phyloP scores from a whole-genome alignment of 2,329 filamentous ascomycete genomes.

The Claviceps sp. region DNA sequence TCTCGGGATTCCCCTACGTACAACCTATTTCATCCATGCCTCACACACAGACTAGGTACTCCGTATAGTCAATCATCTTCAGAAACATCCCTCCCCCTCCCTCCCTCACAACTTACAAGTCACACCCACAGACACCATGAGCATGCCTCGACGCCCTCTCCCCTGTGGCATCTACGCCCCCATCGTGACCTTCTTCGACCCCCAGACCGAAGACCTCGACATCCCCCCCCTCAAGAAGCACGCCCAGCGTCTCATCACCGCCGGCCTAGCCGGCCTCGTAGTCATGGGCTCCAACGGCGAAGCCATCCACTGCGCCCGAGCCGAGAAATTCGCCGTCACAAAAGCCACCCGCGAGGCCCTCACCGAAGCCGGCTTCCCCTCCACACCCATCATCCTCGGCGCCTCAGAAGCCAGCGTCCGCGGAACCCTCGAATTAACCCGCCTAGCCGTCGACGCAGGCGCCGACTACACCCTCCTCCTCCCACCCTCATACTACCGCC shows the following conservation, averaged over 20 bases:
- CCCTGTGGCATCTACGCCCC: constrained; percentile 78
- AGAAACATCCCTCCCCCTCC: not conserved
- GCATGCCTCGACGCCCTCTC: constrained; percentile 24
- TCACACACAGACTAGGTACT: not conserved
- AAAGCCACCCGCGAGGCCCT: constrained; percentile 68
- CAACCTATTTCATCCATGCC: not conserved
- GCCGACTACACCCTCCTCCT: constrained; percentile 72
- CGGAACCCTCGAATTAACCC: constrained; percentile 64
- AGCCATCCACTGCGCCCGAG: constrained; percentile 67
- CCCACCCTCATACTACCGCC: constrained; percentile 72
- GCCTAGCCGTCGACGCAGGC: constrained; percentile 51
- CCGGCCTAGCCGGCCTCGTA: constrained; percentile 68
- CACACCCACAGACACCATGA: not conserved
- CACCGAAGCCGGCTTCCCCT: constrained; percentile 61
- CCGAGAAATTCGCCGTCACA: constrained; percentile 65
- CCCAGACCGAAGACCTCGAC: constrained; percentile 73
- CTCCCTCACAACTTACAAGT: too few relatives aligned
- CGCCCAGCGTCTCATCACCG: constrained; percentile 61
- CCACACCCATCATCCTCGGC: constrained; percentile 71
- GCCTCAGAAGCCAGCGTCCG: constrained; percentile 70
- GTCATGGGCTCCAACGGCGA: constrained; percentile 88
- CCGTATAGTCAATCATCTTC: not conserved
- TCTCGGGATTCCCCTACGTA: too few relatives aligned
- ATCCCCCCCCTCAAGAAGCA: constrained; percentile 68
- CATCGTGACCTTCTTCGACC: constrained; percentile 82